Percentiles rank a stretch among this genome's conserved stretches.
Evolutionary conservation across 2,329 filamentous ascomycete genomes (phyloP).

Genomic region (Penicillium sp.): DNA sequence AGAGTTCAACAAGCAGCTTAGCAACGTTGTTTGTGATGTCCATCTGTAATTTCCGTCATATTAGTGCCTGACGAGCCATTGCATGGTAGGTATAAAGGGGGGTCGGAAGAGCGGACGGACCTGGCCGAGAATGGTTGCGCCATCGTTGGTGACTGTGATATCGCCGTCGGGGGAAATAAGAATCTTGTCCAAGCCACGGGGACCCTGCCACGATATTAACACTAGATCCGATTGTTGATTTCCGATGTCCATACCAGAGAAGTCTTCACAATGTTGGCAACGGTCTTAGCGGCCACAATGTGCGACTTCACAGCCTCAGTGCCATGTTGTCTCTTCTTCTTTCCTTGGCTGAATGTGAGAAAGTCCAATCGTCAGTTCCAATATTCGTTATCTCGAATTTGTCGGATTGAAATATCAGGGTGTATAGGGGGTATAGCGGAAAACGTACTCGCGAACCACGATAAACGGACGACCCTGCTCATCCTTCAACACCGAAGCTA

Average conservation of each 20-base stretch:
- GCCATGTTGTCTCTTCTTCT: conserved; percentile 94
- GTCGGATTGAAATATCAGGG: background rate
- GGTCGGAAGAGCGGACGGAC: conserved; percentile 40
- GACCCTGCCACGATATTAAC: conserved; percentile 56
- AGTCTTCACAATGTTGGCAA: conserved; percentile 95
- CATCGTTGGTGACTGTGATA: conserved; percentile 98
- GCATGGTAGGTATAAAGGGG: conserved; percentile 5
- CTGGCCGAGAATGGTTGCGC: conserved; percentile 89
- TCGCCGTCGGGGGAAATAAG: conserved; percentile 97
- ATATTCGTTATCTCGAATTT: background rate
- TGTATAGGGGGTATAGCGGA: conserved; percentile 10
- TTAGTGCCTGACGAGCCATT: conserved; percentile 13
- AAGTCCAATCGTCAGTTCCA: conserved; percentile 25
- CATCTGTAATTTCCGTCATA: conserved; percentile 62
- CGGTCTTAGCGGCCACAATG: conserved; percentile 92
- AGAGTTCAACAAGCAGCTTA: conserved; percentile 93
- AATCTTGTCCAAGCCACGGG: conserved; percentile 97
- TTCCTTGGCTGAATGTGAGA: conserved; percentile 70
- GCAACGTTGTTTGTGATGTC: conserved; percentile 98
- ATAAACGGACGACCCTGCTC: conserved; percentile 97
- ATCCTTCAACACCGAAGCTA: conserved; percentile 84
- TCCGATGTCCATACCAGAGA: conserved; percentile 63
- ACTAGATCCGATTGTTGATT: background rate
- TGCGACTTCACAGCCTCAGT: conserved; percentile 98
- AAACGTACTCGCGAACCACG: conserved; percentile 87